These are phyloP conservation scores for Xanthoparmelia taractica DNA, from an alignment of 495 filamentous ascomycete species.

Conservation along the genomic window DNA sequence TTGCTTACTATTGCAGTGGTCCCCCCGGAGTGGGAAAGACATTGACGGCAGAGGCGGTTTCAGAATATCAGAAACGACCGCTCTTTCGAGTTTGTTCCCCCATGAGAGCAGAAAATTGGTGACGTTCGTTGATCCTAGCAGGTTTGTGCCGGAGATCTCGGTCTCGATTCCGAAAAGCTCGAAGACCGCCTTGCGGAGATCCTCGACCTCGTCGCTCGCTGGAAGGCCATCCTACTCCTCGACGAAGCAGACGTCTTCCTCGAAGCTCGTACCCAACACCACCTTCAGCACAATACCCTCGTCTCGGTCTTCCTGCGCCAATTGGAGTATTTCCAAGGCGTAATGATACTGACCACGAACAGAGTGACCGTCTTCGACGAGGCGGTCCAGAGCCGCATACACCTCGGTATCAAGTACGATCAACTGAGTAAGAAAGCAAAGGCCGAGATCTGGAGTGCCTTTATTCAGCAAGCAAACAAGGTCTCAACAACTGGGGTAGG, in stretches of 20 bases:
- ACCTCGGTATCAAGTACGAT: constrained; percentile 33
- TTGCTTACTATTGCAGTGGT: constrained; percentile 9
- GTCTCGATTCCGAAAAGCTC: constrained; percentile 22
- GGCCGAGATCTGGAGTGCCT: constrained; percentile 23
- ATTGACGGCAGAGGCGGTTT: constrained; percentile 27
- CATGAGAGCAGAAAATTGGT: too few relatives aligned
- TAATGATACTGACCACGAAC: constrained; percentile 54
- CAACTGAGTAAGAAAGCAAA: constrained; percentile 21
- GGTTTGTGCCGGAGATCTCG: constrained; percentile 26
- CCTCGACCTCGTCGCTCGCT: constrained; percentile 25
- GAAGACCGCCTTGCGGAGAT: constrained; percentile 21
- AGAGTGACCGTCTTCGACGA: constrained; percentile 41
- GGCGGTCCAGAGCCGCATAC: constrained; percentile 46
- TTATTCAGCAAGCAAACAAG: constrained; percentile 19
- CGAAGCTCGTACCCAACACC: constrained; percentile 31
- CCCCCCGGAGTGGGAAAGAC: constrained; percentile 29
- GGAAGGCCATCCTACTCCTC: constrained; percentile 38
- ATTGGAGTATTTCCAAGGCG: constrained; percentile 52
- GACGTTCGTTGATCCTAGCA: constrained; percentile 1
- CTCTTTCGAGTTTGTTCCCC: constrained; percentile 20
- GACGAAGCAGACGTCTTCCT: constrained; percentile 46
- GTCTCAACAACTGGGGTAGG: constrained; percentile 11
- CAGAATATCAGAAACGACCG: constrained; percentile 24
- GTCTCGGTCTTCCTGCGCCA: constrained; percentile 47
- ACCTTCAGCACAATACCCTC: constrained; percentile 38